phyloP scores from a whole-genome alignment of 257 asterid genomes.

The Solanum ahanhuiri region DNA sequence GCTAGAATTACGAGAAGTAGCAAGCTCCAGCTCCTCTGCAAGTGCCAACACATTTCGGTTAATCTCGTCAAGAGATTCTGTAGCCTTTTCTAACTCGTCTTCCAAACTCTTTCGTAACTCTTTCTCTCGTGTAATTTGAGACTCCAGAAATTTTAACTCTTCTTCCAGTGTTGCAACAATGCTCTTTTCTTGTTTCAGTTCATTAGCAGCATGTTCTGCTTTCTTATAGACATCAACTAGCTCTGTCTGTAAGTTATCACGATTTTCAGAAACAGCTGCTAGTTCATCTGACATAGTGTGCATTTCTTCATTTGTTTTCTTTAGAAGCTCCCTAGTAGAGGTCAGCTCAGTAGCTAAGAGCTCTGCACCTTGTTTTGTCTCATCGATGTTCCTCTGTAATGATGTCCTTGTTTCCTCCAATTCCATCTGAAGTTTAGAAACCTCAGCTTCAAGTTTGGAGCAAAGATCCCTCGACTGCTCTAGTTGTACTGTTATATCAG shows the following conservation, averaged over 20 bases:
- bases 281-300: constrained; percentile 32
- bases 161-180: constrained; percentile 23
- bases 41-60: constrained; percentile 31
- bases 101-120: constrained; percentile 46
- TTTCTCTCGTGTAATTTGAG: constrained; percentile 25
- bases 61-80: constrained; percentile 48
- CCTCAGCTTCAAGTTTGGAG: constrained; percentile 46
- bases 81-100: constrained; percentile 41
- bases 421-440: constrained; percentile 31
- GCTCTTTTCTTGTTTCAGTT: constrained; percentile 41
- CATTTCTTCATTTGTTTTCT: constrained; percentile 39
- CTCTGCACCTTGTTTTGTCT: constrained; percentile 24
- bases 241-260: constrained; percentile 40
- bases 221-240: constrained; percentile 33
- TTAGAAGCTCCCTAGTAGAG: constrained; percentile 31
- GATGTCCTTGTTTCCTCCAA: constrained; percentile 37
- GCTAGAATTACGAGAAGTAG: too few relatives aligned
- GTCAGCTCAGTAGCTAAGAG: constrained; percentile 31
- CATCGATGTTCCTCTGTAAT: constrained; percentile 29
- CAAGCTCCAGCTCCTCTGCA: constrained; percentile 42
- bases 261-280: constrained; percentile 21
- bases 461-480: constrained; percentile 37
- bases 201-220: constrained; percentile 29
- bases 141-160: constrained; percentile 37
- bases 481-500: constrained; percentile 37